Conservation (phyloP, 805 yeast species). For the Dipodascopsis uninucleata region DNA sequence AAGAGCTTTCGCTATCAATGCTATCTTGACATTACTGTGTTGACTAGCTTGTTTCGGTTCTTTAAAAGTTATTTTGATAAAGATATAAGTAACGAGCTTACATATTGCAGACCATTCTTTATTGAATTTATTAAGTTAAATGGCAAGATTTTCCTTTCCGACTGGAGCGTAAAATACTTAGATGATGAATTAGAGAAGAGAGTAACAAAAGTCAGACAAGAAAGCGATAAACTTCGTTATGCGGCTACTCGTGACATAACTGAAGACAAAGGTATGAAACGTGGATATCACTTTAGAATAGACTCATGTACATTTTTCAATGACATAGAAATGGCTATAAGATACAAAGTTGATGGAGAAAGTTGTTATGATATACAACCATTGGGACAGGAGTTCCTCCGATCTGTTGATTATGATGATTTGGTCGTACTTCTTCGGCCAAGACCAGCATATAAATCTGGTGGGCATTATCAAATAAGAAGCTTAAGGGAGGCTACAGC, state of each 20-base stretch:
- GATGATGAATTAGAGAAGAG: background rate
- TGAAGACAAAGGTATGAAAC: background rate
- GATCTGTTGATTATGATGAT: no score
- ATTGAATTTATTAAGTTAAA: background rate
- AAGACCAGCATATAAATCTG: no score
- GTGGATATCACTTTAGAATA: background rate
- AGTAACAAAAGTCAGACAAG: background rate
- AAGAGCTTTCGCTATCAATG: background rate
- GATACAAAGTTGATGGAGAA: constrained; percentile 2
- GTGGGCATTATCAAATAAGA: no score
- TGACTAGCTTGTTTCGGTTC: background rate
- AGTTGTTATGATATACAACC: no score
- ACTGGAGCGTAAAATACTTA: background rate
- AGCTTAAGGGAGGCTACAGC: no score
- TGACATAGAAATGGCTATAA: background rate
- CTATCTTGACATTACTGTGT: background rate
- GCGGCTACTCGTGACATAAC: no score
- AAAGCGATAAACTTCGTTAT: background rate
- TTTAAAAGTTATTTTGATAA: background rate
- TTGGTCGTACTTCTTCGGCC: no score
- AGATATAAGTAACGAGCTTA: background rate
- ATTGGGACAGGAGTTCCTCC: no score
- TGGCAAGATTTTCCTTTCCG: background rate
- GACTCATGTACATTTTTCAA: background rate
- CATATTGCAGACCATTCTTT: background rate